These are phyloP conservation scores for Pisolithus microcarpus DNA, from an alignment of 768 basidiomycete species.

Conservation along the genomic window DNA sequence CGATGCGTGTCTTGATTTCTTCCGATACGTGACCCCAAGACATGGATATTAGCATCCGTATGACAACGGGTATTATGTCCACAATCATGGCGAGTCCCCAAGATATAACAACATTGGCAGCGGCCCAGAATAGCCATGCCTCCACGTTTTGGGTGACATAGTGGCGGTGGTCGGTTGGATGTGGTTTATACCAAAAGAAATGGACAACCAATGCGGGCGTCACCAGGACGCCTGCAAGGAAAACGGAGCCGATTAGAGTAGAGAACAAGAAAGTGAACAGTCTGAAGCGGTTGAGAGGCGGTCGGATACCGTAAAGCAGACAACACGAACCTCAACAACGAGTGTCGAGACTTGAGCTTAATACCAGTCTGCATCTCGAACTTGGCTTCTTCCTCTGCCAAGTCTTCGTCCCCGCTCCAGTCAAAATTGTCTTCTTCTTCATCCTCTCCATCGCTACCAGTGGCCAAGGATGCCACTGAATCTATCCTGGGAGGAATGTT, in stretches of 20 bases:
- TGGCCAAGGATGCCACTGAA: slow-evolving; percentile 37
- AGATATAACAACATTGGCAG: slow-evolving; percentile 67
- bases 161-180: slow-evolving; percentile 47
- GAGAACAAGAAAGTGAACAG: slow-evolving; percentile 58
- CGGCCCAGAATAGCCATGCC: slow-evolving; percentile 80
- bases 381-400: slow-evolving; percentile 62
- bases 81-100: slow-evolving; percentile 73
- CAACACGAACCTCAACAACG: slow-evolving; percentile 45
- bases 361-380: slow-evolving; percentile 56
- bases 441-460: slow-evolving; percentile 53
- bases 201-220: slow-evolving; percentile 57
- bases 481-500: slow-evolving; percentile 28
- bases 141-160: slow-evolving; percentile 61
- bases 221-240: slow-evolving; percentile 56
- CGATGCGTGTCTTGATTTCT: slow-evolving; percentile 53
- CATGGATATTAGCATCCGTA: slow-evolving; percentile 45
- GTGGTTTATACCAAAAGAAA: slow-evolving; percentile 62
- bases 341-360: slow-evolving; percentile 35
- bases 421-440: slow-evolving; percentile 55
- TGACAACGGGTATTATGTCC: slow-evolving; percentile 55
- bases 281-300: slow-evolving; percentile 27
- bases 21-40: slow-evolving; percentile 77
- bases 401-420: slow-evolving; percentile 74
- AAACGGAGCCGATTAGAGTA: slow-evolving; percentile 62
- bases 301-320: neutral